A percentile compares a stretch with the other conserved stretches of the same genome.
Evolutionary conservation across 441 rosid genomes (phyloP).

Genomic region (Pelargonium citronellum): DNA sequence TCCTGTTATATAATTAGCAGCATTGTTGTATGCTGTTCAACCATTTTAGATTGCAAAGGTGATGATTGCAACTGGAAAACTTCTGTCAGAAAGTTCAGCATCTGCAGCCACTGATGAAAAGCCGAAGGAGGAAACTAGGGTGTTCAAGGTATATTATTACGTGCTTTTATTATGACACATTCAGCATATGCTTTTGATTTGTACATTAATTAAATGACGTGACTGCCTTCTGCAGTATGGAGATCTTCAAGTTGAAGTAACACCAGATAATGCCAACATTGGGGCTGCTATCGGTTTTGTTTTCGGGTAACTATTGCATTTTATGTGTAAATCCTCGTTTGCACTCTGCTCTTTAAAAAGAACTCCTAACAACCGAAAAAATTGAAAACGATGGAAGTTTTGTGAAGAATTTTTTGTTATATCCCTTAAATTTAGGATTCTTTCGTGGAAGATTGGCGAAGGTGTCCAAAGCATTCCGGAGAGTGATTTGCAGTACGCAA

Average conservation of each 20-base stretch:
- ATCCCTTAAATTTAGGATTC: constrained; percentile 39
- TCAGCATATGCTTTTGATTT: neutral
- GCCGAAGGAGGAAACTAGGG: constrained; percentile 42
- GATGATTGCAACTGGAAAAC: constrained; percentile 60
- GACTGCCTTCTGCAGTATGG: constrained; percentile 59
- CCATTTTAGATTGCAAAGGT: constrained; percentile 67
- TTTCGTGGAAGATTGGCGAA: constrained; percentile 75
- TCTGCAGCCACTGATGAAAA: constrained; percentile 34
- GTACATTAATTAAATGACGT: constrained; percentile 1
- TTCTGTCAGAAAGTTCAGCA: constrained; percentile 43
- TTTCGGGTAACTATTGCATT: constrained; percentile 53
- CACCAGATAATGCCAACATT: constrained; percentile 58
- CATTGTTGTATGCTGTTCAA: constrained; percentile 12
- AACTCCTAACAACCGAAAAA: neutral
- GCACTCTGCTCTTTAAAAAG: neutral
- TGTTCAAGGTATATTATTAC: constrained; percentile 53
- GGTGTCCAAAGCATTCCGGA: constrained; percentile 74
- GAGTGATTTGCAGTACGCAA: constrained; percentile 77
- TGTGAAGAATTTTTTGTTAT: too few species aligned
- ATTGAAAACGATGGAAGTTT: neutral
- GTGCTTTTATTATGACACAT: neutral
- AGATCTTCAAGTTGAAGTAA: constrained; percentile 77
- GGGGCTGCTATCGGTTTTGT: constrained; percentile 65
- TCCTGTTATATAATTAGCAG: constrained; percentile 5
- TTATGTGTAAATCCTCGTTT: constrained; percentile 13